Evolutionary conservation across 805 yeast species (phyloP).

Genomic region (Kuraishia floccosa): DNA sequence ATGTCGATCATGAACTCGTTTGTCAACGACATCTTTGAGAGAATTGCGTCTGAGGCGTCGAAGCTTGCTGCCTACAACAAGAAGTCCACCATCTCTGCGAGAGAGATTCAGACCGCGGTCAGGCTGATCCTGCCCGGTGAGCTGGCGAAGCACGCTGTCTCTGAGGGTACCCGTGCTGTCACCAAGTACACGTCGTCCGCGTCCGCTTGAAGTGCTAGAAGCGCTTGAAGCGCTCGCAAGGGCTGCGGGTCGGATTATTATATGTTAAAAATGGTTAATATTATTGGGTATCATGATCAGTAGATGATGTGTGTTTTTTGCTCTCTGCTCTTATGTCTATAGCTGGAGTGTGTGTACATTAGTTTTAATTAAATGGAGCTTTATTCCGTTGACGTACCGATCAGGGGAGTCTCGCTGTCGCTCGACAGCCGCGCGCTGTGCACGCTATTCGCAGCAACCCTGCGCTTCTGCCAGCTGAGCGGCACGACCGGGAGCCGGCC

Average conservation of each 20-base stretch:
- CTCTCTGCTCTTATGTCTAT: not conserved
- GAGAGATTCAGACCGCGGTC: constrained; percentile 98
- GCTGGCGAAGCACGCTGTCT: constrained; percentile 96
- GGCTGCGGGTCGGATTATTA: too few relatives aligned
- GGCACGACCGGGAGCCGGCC: constrained; percentile 52
- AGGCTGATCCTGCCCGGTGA: constrained; percentile 98
- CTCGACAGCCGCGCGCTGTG: too few relatives aligned
- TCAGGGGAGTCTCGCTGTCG: too few relatives aligned
- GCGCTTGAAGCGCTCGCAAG: too few relatives aligned
- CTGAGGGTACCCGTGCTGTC: constrained; percentile 98
- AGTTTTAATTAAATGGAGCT: too few relatives aligned
- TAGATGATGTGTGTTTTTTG: not conserved
- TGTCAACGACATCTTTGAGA: constrained; percentile 87
- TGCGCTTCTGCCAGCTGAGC: constrained; percentile 37
- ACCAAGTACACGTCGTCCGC: constrained; percentile 81
- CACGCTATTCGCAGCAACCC: too few relatives aligned
- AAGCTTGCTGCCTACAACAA: constrained; percentile 91
- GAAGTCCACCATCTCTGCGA: constrained; percentile 87
- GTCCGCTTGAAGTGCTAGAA: constrained; percentile 18
- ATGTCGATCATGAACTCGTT: constrained; percentile 93
- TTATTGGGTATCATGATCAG: not conserved
- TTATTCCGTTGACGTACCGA: too few relatives aligned
- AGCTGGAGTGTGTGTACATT: too few relatives aligned
- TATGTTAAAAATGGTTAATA: too few relatives aligned
- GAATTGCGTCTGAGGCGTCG: constrained; percentile 88